Evolutionary conservation across 108 stramenopile genomes (phyloP), one percentile per base, ranked within the genome.

Genomic region (Cyclostephanos tholiformis): DNA sequence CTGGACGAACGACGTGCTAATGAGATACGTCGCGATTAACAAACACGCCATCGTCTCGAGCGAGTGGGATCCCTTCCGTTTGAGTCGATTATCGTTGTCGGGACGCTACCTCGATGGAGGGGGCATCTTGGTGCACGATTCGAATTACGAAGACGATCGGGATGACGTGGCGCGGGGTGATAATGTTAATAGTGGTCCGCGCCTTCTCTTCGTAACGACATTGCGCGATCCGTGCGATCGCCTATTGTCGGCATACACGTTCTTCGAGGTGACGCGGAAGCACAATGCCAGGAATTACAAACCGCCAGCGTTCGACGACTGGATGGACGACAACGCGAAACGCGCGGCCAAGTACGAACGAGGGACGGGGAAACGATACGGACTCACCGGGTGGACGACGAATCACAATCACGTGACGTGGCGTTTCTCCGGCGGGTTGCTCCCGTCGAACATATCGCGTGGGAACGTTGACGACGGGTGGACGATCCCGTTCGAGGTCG

Each of bases 191-290:
- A 2, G 2, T 17, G 62, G 50, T 23, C 44, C 43, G 39, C 46
- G 23, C 4, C 59, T 75, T 11, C 66, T 76, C 41, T 85, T 85
- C 58, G 23, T 83, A 22, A 76, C 81, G 5, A 84, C 80, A 10
- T 38, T 87, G 7, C 79, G 86, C 17, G 76, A 87, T 67, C 86
- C 86, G 23, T 41, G 74, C 32, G 76, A 87, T 73, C 69, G 86
- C 35, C 67, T 87, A 12, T 29, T 84, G 11, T 87, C 86, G 8
- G 66, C 83, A 32, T 84, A 84, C 65, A 76, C 82, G 11, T 87
- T 84, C 67, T 76, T 76, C 39, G 52, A 26, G 22, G 23, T 63
- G 0, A 56, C 62, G 14, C 36, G 51, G 6, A 63, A 62, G 44
- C 35, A 36, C 11, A 30, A 63, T 11, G 36, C 64, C 38, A 60